These are phyloP conservation scores for Termitomyces bulborhizus DNA, from an alignment of 768 basidiomycete species.

Conservation along the genomic window DNA sequence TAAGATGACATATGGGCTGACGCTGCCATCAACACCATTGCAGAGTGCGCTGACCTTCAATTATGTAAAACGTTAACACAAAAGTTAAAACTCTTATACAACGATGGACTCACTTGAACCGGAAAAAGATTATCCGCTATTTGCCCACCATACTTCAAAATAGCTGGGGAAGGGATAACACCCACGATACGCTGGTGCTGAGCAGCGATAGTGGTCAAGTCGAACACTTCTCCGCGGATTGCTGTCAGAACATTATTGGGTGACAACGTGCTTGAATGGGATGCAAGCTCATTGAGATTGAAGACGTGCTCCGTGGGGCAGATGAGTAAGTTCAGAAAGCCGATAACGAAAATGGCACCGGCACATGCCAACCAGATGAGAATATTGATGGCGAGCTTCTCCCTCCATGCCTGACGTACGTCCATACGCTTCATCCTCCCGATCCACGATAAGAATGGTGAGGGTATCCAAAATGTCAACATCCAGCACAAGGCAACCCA, in stretches of 20 bases:
- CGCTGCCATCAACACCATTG: slow-evolving; percentile 72
- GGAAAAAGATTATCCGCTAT: slow-evolving; percentile 81
- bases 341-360: slow-evolving; percentile 91
- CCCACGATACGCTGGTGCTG: slow-evolving; percentile 63
- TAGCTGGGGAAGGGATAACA: slow-evolving; percentile 67
- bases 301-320: slow-evolving; percentile 95
- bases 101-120: slow-evolving; percentile 60
- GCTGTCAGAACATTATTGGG: slow-evolving; percentile 76
- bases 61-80: slow-evolving; percentile 19
- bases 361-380: slow-evolving; percentile 93
- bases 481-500: slow-evolving; percentile 90
- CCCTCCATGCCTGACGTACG: slow-evolving; percentile 93
- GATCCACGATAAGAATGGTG: slow-evolving; percentile 54
- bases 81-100: not conserved
- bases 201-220: slow-evolving; percentile 61
- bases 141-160: slow-evolving; percentile 81
- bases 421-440: slow-evolving; percentile 95
- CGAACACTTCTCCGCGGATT: slow-evolving; percentile 94
- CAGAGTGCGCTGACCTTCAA: slow-evolving; percentile 81
- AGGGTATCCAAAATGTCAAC: slow-evolving; percentile 90
- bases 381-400: slow-evolving; percentile 92
- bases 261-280: slow-evolving; percentile 55
- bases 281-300: slow-evolving; percentile 66
- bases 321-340: slow-evolving; percentile 78
- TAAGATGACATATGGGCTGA: slow-evolving; percentile 81